A percentile compares a stretch with the other conserved stretches of the same genome.
These are phyloP conservation scores for Coemansia sp. DNA, from an alignment of 192 early-diverging fungal genomes.

Conservation along the genomic window DNA sequence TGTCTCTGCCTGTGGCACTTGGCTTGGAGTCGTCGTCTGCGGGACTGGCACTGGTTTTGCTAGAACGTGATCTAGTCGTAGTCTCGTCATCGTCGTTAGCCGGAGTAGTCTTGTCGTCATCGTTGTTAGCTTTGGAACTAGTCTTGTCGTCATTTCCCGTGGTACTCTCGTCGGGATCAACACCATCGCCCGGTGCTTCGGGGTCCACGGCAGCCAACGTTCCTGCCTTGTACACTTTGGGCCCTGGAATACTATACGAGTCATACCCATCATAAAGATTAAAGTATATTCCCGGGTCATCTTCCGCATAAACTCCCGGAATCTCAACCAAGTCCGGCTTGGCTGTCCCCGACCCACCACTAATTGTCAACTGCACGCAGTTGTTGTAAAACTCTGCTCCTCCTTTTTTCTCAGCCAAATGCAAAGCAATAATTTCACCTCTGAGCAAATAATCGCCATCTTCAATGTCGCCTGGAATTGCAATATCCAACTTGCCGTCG, in stretches of 20 bases:
- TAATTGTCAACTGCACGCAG: conserved; percentile 15
- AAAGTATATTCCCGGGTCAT: conserved; percentile 17
- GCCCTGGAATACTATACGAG: conserved; percentile 18
- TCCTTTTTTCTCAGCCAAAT: conserved; percentile 1
- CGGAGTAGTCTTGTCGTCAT: too few species aligned
- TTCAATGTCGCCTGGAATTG: conserved; percentile 21
- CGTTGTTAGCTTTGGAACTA: too few species aligned
- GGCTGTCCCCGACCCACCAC: conserved; percentile 10
- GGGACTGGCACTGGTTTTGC: too few species aligned
- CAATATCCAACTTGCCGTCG: conserved; percentile 27
- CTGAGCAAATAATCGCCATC: conserved; percentile 25
- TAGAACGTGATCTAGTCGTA: too few species aligned
- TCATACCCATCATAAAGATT: conserved; percentile 9
- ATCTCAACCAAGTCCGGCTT: conserved; percentile 12
- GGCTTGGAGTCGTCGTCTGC: too few species aligned
- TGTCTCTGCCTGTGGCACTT: too few species aligned
- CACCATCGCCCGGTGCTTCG: too few species aligned
- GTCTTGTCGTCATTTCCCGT: too few species aligned
- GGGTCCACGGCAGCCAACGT: too few species aligned
- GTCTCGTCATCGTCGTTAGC: too few species aligned
- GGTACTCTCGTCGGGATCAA: too few species aligned
- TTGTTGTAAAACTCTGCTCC: conserved; percentile 29
- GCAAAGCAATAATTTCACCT: conserved; percentile 28
- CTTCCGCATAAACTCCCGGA: conserved; percentile 17
- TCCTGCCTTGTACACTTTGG: conserved; percentile 9